Evolutionary conservation across 306 rosid genomes (phyloP).

Genomic region (Castanea mollissima): DNA sequence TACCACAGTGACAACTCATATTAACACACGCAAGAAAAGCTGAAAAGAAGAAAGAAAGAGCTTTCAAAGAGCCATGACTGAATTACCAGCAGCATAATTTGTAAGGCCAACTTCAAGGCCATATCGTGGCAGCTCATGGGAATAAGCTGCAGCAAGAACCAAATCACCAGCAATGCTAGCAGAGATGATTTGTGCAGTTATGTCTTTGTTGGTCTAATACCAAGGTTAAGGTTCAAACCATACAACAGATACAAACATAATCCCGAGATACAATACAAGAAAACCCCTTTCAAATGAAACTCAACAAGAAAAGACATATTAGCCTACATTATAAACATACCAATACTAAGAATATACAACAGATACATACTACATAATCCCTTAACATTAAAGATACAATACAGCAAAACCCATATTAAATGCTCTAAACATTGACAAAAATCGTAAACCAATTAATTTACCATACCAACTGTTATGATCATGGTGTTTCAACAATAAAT

Average conservation of each 20-base stretch:
- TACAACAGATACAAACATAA: not conserved
- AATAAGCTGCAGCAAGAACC: constrained; percentile 77
- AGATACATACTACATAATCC: not conserved
- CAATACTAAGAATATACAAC: not conserved
- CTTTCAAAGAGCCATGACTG: not conserved
- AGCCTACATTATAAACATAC: not conserved
- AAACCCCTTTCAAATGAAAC: not conserved
- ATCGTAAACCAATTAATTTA: too few species aligned
- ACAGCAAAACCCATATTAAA: too few species aligned
- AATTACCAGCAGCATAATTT: constrained; percentile 89
- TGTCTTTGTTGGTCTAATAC: constrained; percentile 71
- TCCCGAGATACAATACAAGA: not conserved
- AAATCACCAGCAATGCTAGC: constrained; percentile 87
- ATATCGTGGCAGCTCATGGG: constrained; percentile 69
- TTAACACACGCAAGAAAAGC: not conserved
- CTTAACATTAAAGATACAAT: too few species aligned
- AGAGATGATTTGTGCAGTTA: constrained; percentile 65
- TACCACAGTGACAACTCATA: not conserved
- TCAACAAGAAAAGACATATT: not conserved
- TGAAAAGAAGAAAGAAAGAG: not conserved
- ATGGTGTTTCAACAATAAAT: too few species aligned
- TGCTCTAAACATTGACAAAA: too few species aligned
- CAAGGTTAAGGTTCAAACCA: constrained; percentile 21
- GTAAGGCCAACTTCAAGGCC: constrained; percentile 88
- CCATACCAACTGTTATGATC: too few species aligned